Conservation (phyloP, 495 filamentous ascomycete genomes). For the Ascobolus immersus region DNA sequence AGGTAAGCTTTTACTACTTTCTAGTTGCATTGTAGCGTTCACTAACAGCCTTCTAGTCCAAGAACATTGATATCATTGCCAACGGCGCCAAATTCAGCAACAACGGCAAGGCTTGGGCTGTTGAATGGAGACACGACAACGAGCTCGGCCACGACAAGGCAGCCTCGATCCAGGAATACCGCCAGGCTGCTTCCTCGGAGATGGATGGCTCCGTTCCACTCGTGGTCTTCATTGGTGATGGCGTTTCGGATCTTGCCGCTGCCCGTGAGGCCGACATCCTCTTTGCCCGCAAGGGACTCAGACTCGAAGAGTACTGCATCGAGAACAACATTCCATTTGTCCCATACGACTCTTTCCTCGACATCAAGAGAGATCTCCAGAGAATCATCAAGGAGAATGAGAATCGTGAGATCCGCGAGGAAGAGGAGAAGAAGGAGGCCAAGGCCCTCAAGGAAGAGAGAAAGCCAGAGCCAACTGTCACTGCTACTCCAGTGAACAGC, state of each 20-base stretch:
- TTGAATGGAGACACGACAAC: slow-evolving; percentile 42
- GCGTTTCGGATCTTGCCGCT: slow-evolving; percentile 48
- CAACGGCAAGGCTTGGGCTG: slow-evolving; percentile 39
- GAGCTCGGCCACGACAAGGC: slow-evolving; percentile 50
- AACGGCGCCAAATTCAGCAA: slow-evolving; percentile 37
- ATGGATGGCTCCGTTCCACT: slow-evolving; percentile 39
- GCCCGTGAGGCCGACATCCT: slow-evolving; percentile 51
- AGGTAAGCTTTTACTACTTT: slow-evolving; percentile 12
- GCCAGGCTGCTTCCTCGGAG: slow-evolving; percentile 26
- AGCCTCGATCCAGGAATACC: slow-evolving; percentile 34
- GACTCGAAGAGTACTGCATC: slow-evolving; percentile 43
- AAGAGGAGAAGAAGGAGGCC: no score
- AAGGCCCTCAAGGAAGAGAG: no score
- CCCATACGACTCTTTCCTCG: slow-evolving; percentile 40
- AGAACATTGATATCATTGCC: slow-evolving; percentile 42
- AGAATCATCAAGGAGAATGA: slow-evolving; percentile 34
- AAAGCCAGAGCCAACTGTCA: no score
- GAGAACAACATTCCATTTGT: slow-evolving; percentile 38
- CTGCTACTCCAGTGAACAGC: no score
- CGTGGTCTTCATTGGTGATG: slow-evolving; percentile 56
- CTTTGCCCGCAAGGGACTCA: slow-evolving; percentile 43
- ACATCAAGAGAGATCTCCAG: slow-evolving; percentile 38
- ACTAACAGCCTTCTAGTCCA: slow-evolving; percentile 16
- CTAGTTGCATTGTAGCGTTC: background rate
- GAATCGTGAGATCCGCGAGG: no score